A percentile compares a stretch with the other conserved stretches of the same genome.
Conservation (phyloP, 768 basidiomycete genomes). For the Collybia sp. region DNA sequence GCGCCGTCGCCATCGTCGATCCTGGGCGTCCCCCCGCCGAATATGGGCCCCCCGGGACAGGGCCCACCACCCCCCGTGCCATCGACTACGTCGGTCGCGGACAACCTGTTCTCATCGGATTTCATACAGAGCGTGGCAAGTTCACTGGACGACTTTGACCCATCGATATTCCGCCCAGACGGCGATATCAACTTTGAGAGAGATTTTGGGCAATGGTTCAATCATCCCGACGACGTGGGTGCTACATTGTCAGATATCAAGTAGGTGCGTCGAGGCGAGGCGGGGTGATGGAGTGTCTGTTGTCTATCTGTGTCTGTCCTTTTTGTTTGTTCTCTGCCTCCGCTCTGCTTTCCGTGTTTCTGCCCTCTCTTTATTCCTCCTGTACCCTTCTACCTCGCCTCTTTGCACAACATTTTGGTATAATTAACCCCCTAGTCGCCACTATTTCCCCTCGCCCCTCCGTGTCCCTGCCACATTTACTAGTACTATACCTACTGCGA, state of each 20-base stretch:
- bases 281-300: neutral
- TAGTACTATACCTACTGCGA: neutral
- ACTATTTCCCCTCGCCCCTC: conserved; percentile 1
- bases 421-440: neutral
- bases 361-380: neutral
- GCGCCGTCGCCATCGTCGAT: conserved; percentile 23
- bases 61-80: conserved; percentile 7
- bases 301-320: neutral
- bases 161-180: conserved; percentile 36
- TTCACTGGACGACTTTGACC: conserved; percentile 37
- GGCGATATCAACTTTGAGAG: conserved; percentile 62
- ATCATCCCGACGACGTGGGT: conserved; percentile 39
- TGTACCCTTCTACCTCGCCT: neutral
- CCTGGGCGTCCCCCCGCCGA: conserved; percentile 11
- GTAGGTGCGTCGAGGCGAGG: conserved; percentile 12
- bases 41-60: conserved; percentile 10
- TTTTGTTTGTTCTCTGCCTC: neutral
- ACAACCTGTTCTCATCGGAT: conserved; percentile 26
- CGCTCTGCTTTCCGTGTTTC: neutral
- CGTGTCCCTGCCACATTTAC: conserved; percentile 1
- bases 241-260: conserved; percentile 27
- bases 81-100: conserved; percentile 3
- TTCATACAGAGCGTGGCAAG: conserved; percentile 41
- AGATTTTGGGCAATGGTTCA: conserved; percentile 77
- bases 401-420: neutral